phyloP scores from a whole-genome alignment of 2,329 filamentous ascomycete species.

The Paraphaeosphaeria sporulosa region DNA sequence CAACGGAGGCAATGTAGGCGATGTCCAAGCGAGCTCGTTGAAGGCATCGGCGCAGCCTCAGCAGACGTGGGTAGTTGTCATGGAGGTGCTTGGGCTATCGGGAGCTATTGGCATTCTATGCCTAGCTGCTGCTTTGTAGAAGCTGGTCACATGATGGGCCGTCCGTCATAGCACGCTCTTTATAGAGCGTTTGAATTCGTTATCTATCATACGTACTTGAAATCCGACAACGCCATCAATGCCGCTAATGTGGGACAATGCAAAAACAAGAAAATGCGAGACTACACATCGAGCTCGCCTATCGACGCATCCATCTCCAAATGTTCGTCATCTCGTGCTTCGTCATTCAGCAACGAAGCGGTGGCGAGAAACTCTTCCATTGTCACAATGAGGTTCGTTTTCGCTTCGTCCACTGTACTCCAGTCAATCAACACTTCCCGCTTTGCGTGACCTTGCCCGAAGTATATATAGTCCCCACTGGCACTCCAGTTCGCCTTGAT shows the following conservation, averaged over 20 bases:
- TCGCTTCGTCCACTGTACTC: slow-evolving; percentile 38
- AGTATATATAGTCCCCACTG: slow-evolving; percentile 49
- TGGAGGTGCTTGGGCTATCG: no score
- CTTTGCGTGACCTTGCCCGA: slow-evolving; percentile 54
- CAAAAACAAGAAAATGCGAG: not conserved
- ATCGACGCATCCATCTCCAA: not conserved
- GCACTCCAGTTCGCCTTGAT: slow-evolving; percentile 57
- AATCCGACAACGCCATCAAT: not conserved
- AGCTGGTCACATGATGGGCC: no score
- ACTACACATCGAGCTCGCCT: slow-evolving; percentile 13
- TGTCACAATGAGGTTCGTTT: slow-evolving; percentile 20
- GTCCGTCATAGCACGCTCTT: not conserved
- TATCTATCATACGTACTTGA: not conserved
- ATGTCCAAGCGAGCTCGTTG: no score
- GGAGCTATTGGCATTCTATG: no score
- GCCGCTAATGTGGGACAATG: slow-evolving; percentile 8
- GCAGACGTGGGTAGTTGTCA: no score
- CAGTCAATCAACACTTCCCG: slow-evolving; percentile 55
- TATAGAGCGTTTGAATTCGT: not conserved
- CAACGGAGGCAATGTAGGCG: no score
- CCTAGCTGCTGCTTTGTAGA: no score
- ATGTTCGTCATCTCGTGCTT: slow-evolving; percentile 12
- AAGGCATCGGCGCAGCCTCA: no score
- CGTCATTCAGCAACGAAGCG: slow-evolving; percentile 12
- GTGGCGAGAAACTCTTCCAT: slow-evolving; percentile 32